These are phyloP conservation scores for Metschnikowia lunata DNA, from an alignment of 805 yeast species.

Conservation along the genomic window DNA sequence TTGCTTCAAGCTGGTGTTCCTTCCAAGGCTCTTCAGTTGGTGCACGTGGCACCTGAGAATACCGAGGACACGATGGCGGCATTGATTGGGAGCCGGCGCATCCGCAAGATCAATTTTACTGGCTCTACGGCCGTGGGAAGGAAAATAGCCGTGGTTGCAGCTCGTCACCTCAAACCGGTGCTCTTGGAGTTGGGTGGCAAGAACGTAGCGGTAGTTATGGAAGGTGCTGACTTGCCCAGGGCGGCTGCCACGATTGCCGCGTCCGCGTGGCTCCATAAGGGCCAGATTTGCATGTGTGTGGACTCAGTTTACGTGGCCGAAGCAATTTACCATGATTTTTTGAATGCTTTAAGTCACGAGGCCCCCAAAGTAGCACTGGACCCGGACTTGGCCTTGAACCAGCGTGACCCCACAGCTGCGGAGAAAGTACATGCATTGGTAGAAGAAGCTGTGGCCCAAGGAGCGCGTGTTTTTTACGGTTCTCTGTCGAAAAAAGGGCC, in stretches of 20 bases:
- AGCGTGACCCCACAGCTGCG: conserved; percentile 26
- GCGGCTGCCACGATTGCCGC: conserved; percentile 28
- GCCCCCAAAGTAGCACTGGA: conserved; percentile 16
- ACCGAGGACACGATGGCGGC: conserved; percentile 22
- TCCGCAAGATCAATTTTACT: conserved; percentile 42
- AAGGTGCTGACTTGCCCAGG: conserved; percentile 29
- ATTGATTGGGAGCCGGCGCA: conserved; percentile 22
- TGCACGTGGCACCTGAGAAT: conserved; percentile 26
- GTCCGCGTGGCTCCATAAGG: conserved; percentile 41
- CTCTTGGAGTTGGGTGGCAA: conserved; percentile 46
- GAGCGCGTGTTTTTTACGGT: conserved; percentile 32
- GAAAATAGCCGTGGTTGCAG: conserved; percentile 34
- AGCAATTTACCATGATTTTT: conserved; percentile 27
- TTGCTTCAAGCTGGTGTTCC: conserved; percentile 40
- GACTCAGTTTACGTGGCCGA: conserved; percentile 37
- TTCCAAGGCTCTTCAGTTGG: conserved; percentile 28
- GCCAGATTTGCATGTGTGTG: conserved; percentile 47
- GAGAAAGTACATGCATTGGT: conserved; percentile 23
- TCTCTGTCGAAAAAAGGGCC: not conserved
- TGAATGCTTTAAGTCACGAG: conserved; percentile 14
- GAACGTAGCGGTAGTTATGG: conserved; percentile 31
- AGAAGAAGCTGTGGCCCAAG: conserved; percentile 34
- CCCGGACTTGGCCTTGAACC: conserved; percentile 22
- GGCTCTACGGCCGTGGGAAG: conserved; percentile 42
- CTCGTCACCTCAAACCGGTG: conserved; percentile 35